Evolutionary conservation across 2,329 filamentous ascomycete genomes (phyloP), one percentile per base, ranked within the genome.

Genomic region (Diaporthe batatas): DNA sequence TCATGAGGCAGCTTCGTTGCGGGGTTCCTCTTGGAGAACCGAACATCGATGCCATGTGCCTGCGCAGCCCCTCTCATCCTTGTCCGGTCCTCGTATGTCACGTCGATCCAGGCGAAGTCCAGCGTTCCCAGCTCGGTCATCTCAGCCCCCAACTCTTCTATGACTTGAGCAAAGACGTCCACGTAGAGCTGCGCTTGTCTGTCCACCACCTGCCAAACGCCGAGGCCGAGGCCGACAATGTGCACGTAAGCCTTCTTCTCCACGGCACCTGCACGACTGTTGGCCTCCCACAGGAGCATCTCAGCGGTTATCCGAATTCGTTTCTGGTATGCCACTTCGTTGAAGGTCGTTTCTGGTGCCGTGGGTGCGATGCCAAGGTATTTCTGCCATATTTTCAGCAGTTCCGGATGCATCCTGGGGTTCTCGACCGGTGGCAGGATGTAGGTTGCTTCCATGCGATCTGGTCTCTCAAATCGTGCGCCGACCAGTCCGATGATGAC

Each of bases 401-500:
- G 11, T 2, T 68, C 70, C 5, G 51, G 51, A 44, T 79, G 78
- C 54, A 77, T 73, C 23, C 64, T 73, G 7, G 75, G 67, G 0
- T 44, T 5, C 1, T 11, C 34, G 1, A 49, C 71, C 6, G 49
- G 59, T 12, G 73, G 64, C 29, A 36, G 34, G 23, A 70, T 68
- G 21, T 68, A 74, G 8, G 62, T 68, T 3, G 75, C 73, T 62
- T 82, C 80, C 80, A 82, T 82, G 14, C 74, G 76, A 54, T 76
- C 76, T 0, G 14, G 0, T 12, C 80, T 76, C 72, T 82, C 80
- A 39, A 81, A 82, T 2, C 80, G 77, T 3, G 80, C 75, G 0
- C 80, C 80, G 5, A 81, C 80, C 18, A 82, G 76, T 1, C 80
- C 80, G 21, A 81, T 70, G 11, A 81, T 80, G 53, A 81, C 64